A percentile compares a stretch with the other conserved stretches of the same genome.
Conservation (phyloP, 1,284 basidiomycete species). For the Chalciporus sp. region DNA sequence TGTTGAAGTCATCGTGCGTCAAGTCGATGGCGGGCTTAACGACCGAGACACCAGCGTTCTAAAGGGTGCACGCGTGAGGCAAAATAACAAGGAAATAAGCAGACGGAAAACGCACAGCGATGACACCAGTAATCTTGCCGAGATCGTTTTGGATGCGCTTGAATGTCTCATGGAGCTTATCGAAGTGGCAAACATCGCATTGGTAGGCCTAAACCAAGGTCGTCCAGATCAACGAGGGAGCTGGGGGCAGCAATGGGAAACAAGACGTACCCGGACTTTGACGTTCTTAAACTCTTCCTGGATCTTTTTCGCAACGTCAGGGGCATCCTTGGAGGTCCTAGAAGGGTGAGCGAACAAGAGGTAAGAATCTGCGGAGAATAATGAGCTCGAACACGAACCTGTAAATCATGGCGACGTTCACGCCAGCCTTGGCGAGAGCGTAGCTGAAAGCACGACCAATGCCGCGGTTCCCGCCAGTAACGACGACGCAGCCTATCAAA, state of each 20-base stretch:
- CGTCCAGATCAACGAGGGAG: not conserved
- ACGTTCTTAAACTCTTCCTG: conserved; percentile 19
- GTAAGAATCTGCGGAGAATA: not conserved
- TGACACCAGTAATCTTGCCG: conserved; percentile 41
- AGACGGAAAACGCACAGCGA: conserved; percentile 36
- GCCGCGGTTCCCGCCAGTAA: conserved; percentile 47
- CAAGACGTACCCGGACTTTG: conserved; percentile 32
- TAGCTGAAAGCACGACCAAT: conserved; percentile 49
- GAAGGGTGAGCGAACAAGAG: accelerated
- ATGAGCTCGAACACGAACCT: conserved; percentile 18
- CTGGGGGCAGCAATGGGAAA: accelerated
- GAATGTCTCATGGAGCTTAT: conserved; percentile 40
- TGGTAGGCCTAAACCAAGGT: conserved; percentile 40
- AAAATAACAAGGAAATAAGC: accelerated
- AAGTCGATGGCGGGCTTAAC: conserved; percentile 52
- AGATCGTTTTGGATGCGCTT: conserved; percentile 41
- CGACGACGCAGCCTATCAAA: conserved; percentile 29
- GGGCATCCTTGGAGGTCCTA: conserved; percentile 40
- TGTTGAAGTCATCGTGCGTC: conserved; percentile 44
- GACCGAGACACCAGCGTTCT: conserved; percentile 51
- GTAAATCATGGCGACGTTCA: conserved; percentile 49
- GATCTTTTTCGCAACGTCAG: conserved; percentile 39
- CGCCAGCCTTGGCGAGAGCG: conserved; percentile 44
- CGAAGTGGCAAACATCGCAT: conserved; percentile 42
- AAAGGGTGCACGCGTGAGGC: not conserved